Base-by-base conservation (phyloP, 352 stramenopile genomes). In the Pythium coloratum region DNA sequence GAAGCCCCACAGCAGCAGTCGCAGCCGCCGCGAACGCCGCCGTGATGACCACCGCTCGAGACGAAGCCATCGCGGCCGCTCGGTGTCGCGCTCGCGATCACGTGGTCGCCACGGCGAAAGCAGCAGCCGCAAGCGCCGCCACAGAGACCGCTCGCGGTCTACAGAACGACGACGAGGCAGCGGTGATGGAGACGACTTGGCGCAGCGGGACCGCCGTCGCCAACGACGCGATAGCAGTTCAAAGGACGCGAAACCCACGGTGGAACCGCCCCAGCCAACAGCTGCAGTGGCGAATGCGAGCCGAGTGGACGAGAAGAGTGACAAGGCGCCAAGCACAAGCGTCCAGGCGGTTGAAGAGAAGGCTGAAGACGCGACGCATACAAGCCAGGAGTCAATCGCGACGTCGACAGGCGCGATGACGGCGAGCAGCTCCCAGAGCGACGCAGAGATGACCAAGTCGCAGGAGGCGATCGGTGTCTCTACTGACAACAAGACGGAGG, bases 121-220 rank as follows among this genome's bases (percentile, higher is more conserved):
- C 14, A 63, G 54, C 55, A 65, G 59, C 36, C 58, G 69, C 36
- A 68, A 68, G 20, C 59, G 63, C 12, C 61, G 59, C 30, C 62
- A 61, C 20, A 59, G 67, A 30, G 67, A 73, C 3, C 61, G 62
- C 24, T 73, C 67, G 30, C 67, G 62, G 6, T 73, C 66, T 3
- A 33, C 38, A 20, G 51, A 64, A 0, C 20, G 42, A n/a, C 40
- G 59, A 28, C 57, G 64, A 53, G 24, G 18, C 20, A 53, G 46
- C 20, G 20, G 46, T 6, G 46, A 53, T 54, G 18, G 49, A 30
- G 24, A 61, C 38, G 24, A 47, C 13, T 5, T 20, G 13, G 33
- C 30, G 18, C 47, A 59, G 18, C 20, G 59, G 2, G 24, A 54
- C 18, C 14, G 26, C 28, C 47, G 49, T 2, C 62, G 38, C 36